phyloP scores from a whole-genome alignment of 352 stramenopile species.

The Phytophthora syringae region DNA sequence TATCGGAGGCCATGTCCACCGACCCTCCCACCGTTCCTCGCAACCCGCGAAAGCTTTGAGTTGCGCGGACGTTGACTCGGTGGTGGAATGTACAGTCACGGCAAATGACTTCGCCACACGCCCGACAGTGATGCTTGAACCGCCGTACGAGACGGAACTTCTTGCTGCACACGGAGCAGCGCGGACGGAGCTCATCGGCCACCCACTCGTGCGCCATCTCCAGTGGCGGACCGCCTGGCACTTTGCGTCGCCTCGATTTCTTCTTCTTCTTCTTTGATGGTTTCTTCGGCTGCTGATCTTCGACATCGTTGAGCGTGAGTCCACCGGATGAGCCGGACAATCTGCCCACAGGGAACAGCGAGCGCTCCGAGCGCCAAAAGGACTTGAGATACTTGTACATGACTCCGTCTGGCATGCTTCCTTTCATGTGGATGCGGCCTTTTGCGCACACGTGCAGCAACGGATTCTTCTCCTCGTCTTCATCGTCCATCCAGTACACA shows the following conservation, averaged over 20 bases:
- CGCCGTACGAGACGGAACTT: conserved; percentile 65
- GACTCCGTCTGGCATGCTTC: conserved; percentile 60
- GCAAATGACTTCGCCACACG: conserved; percentile 76
- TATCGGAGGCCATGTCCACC: conserved; percentile 18
- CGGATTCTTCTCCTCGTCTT: conserved; percentile 37
- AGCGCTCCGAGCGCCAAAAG: conserved; percentile 56
- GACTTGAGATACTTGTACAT: conserved; percentile 69
- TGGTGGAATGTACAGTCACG: conserved; percentile 55
- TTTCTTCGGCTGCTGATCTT: conserved; percentile 18
- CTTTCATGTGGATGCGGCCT: conserved; percentile 64
- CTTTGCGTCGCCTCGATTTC: conserved; percentile 23
- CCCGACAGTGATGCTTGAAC: conserved; percentile 77
- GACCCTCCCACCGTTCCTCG: conserved; percentile 23
- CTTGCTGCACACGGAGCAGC: conserved; percentile 65
- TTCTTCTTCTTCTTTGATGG: conserved; percentile 35
- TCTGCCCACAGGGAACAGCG: conserved; percentile 35
- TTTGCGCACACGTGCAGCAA: conserved; percentile 69
- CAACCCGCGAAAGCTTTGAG: conserved; percentile 33
- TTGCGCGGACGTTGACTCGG: conserved; percentile 47
- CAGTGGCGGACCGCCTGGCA: conserved; percentile 41
- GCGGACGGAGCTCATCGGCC: conserved; percentile 55
- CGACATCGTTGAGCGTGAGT: conserved; percentile 12
- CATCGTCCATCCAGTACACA: conserved; percentile 74
- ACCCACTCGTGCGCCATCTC: conserved; percentile 74
- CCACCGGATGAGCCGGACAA: conserved; percentile 37